Conservation (phyloP, 495 filamentous ascomycete genomes). For the Xylaria curta region DNA sequence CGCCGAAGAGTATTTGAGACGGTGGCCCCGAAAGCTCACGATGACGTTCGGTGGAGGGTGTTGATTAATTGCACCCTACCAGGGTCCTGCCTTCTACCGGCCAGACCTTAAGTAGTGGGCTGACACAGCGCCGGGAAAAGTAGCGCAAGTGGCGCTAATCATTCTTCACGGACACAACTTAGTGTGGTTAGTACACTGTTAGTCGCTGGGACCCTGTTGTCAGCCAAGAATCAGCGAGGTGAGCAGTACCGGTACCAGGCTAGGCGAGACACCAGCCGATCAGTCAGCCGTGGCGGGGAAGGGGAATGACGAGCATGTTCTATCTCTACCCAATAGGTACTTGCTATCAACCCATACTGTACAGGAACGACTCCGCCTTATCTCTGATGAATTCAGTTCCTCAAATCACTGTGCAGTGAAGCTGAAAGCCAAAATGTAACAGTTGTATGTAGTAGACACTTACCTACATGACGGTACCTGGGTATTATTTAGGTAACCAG, state of each 20-base stretch:
- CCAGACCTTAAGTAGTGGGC: conserved; percentile 8
- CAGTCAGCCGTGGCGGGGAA: conserved; percentile 9
- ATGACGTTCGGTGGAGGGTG: conserved; percentile 25
- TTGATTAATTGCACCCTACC: conserved; percentile 17
- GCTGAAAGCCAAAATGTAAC: not conserved
- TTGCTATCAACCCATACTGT: not conserved
- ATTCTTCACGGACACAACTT: not conserved
- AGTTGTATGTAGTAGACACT: not conserved
- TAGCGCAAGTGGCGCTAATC: conserved; percentile 15
- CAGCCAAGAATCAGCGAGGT: conserved; percentile 9
- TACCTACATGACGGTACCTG: not conserved
- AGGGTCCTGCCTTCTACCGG: not conserved
- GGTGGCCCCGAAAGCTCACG: conserved; percentile 20
- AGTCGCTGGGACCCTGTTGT: conserved; percentile 1
- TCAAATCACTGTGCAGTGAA: not conserved
- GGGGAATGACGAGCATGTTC: not conserved
- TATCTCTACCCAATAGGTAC: not conserved
- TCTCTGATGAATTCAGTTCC: not conserved
- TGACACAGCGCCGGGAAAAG: conserved; percentile 8
- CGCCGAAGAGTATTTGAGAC: not conserved
- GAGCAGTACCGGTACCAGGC: conserved; percentile 8
- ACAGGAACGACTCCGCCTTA: not conserved
- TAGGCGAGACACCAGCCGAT: not conserved
- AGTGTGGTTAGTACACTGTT: not conserved
- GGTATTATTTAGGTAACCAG: not conserved